Conservation (phyloP, 169 alveolate genomes). For the Perkinsus olseni region DNA sequence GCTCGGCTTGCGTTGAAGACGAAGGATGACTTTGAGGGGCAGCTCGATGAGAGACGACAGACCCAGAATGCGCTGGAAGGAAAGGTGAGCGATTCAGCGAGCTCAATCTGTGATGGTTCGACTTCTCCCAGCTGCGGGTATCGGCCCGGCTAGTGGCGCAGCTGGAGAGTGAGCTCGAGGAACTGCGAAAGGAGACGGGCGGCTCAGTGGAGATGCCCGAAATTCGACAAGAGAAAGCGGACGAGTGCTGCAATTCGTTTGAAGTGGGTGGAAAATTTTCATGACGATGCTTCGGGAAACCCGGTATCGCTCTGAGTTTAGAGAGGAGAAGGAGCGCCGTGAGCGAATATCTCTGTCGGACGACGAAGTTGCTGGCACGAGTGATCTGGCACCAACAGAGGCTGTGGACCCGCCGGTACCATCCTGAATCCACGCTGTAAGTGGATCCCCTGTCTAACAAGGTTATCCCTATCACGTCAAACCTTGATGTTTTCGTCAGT, state of each 20-base stretch:
- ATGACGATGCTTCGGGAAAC: neutral
- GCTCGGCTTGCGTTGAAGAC: neutral
- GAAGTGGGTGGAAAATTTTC: neutral
- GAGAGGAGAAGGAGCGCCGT: neutral
- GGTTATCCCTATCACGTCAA: no score
- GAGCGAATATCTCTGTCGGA: neutral
- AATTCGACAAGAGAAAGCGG: neutral
- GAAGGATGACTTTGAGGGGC: neutral
- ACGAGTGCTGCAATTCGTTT: neutral
- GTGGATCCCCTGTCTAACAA: no score
- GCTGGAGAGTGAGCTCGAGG: neutral
- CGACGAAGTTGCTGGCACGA: neutral
- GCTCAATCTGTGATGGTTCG: neutral
- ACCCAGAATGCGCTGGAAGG: neutral
- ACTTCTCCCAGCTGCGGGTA: neutral
- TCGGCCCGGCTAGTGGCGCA: neutral
- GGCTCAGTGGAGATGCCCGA: neutral
- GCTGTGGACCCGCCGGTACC: no score
- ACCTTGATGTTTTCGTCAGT: no score
- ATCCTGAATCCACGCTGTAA: no score
- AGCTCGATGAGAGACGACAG: neutral
- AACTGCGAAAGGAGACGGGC: neutral
- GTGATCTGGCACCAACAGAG: neutral
- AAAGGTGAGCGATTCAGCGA: neutral
- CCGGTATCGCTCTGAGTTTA: neutral